Percentiles rank a stretch among this genome's conserved stretches.
These are phyloP conservation scores for Fraxinus albicans DNA, from an alignment of 305 asterid species.

Conservation along the genomic window DNA sequence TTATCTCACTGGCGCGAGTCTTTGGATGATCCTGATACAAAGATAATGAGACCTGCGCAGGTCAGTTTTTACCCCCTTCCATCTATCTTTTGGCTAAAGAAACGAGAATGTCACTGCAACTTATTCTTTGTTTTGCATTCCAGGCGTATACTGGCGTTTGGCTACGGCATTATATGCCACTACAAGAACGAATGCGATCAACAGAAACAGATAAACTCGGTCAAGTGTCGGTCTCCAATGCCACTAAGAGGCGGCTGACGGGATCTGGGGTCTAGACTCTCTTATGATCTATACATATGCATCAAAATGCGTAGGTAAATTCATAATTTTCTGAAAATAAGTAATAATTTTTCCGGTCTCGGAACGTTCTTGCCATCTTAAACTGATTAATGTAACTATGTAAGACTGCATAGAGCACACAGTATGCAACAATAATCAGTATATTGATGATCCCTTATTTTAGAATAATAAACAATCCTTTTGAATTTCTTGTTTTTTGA, in stretches of 20 bases:
- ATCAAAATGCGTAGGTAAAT: not conserved
- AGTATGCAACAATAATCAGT: not conserved
- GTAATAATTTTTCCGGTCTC: not conserved
- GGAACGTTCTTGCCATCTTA: not conserved
- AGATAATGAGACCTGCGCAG: conserved; percentile 99
- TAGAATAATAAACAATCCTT: not conserved
- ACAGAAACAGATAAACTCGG: conserved; percentile 65
- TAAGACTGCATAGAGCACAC: not conserved
- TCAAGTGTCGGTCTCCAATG: conserved; percentile 82
- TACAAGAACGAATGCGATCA: conserved; percentile 52
- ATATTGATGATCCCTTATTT: not conserved
- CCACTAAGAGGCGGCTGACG: conserved; percentile 84
- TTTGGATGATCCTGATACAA: conserved; percentile 87
- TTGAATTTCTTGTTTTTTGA: not conserved
- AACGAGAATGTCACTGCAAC: not conserved
- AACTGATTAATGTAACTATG: not conserved
- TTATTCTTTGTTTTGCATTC: not conserved
- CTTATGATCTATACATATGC: not conserved
- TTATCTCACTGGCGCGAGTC: conserved; percentile 98
- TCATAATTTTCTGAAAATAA: not conserved
- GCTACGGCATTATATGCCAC: conserved; percentile 75
- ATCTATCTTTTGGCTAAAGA: not conserved
- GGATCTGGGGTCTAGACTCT: conserved; percentile 61
- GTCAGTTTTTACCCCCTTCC: conserved; percentile 28
- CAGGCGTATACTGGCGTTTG: conserved; percentile 96